Evolutionary conservation across 345 rosid species (phyloP).

Genomic region (Hibiscus trionum): DNA sequence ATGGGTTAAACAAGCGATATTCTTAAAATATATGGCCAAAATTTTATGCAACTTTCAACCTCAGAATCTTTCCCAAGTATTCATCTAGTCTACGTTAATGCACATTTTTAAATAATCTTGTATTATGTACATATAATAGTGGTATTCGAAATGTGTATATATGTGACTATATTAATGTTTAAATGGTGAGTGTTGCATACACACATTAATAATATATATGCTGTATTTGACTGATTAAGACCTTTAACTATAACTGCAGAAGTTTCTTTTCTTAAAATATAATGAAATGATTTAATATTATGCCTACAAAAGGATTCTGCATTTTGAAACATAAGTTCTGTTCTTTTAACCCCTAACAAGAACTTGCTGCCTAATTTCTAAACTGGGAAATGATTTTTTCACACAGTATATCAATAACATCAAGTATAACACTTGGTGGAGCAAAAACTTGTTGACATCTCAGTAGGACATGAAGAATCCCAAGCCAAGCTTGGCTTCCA

Average conservation of each 20-base stretch:
- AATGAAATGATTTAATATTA: neutral
- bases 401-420: neutral
- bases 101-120: too few relatives aligned
- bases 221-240: neutral
- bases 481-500: too few relatives aligned
- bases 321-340: neutral
- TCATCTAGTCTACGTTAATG: too few relatives aligned
- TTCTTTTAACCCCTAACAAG: neutral
- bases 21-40: too few relatives aligned
- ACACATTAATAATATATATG: neutral
- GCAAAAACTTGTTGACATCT: slow-evolving; percentile 21
- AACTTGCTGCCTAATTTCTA: neutral
- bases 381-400: neutral
- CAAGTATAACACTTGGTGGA: slow-evolving; percentile 28
- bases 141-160: too few relatives aligned
- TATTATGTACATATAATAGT: too few relatives aligned
- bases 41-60: too few relatives aligned
- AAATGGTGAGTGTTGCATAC: too few relatives aligned
- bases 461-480: slow-evolving; percentile 22
- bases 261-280: neutral
- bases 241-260: neutral
- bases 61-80: too few relatives aligned
- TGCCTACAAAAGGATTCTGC: neutral
- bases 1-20: too few relatives aligned
- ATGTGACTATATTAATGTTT: too few relatives aligned